Conservation (phyloP, 2,329 filamentous ascomycete species). For the Epichloe coenophiala region DNA sequence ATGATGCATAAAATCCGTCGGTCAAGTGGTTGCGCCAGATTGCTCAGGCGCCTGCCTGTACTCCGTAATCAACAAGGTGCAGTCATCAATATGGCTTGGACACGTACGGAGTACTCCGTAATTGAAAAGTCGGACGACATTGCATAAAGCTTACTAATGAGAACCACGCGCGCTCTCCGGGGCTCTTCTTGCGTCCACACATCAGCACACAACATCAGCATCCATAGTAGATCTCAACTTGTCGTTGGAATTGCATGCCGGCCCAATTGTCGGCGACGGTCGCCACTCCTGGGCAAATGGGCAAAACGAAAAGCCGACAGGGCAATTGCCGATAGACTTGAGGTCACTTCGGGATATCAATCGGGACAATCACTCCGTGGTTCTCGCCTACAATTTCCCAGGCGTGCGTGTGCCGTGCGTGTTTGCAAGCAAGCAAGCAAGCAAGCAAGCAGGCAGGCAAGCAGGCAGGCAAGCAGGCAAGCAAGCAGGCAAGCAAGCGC, state of each 20-base stretch:
- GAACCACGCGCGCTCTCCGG: no score
- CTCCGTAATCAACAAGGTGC: no score
- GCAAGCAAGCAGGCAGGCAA: no score
- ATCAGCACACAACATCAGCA: no score
- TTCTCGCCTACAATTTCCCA: background rate
- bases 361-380: background rate
- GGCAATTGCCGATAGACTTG: conserved; percentile 5
- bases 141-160: no score
- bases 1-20: no score
- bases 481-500: background rate
- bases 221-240: no score
- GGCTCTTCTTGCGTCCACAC: no score
- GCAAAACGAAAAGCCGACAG: background rate
- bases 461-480: no score
- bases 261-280: background rate
- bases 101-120: background rate
- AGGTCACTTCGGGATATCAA: background rate
- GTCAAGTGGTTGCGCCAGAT: background rate
- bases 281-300: background rate
- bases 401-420: background rate
- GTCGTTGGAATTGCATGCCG: no score
- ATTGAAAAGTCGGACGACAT: no score
- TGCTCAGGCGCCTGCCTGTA: background rate
- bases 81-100: background rate
- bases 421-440: background rate